These are phyloP conservation scores for Xylariales sp. DNA, from an alignment of 2,329 filamentous ascomycete species.

Conservation along the genomic window DNA sequence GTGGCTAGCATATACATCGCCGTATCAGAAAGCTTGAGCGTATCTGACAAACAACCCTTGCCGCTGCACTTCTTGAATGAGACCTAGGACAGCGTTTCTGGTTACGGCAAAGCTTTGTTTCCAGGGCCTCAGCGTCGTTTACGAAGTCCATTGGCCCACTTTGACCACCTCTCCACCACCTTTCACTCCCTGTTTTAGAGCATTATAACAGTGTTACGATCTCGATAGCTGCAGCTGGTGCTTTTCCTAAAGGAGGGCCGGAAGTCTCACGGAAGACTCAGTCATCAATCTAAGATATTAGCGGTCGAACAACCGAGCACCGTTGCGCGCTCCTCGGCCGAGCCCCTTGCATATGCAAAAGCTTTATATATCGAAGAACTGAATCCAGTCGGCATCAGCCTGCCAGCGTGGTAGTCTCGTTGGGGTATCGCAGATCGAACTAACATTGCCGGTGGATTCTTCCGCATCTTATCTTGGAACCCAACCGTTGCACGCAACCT, in stretches of 20 bases:
- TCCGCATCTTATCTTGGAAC: conserved; percentile 46
- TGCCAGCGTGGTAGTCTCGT: conserved; percentile 16
- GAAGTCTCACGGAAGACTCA: conserved; percentile 31
- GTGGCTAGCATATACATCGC: conserved; percentile 43
- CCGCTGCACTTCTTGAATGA: conserved; percentile 44
- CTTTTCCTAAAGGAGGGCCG: conserved; percentile 30
- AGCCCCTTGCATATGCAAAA: conserved; percentile 14
- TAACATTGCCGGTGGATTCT: conserved; percentile 47
- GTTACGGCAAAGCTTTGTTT: conserved; percentile 44
- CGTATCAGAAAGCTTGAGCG: conserved; percentile 40
- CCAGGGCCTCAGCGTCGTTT: conserved; percentile 40
- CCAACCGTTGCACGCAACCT: conserved; percentile 53
- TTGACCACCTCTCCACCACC: conserved; percentile 44
- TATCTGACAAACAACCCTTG: conserved; percentile 43
- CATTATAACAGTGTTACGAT: conserved; percentile 42
- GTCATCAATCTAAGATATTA: conserved; percentile 34
- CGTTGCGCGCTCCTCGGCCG: conserved; percentile 16
- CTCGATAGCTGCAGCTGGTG: conserved; percentile 36
- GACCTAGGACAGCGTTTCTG: conserved; percentile 41
- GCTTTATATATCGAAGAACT: conserved; percentile 24
- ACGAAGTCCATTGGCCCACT: conserved; percentile 47
- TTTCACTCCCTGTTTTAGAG: conserved; percentile 39
- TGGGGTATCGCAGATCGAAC: conserved; percentile 48
- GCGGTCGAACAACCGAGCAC: conserved; percentile 29
- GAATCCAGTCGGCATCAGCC: conserved; percentile 13